Evolutionary conservation across 176 grass and related monocot genomes (phyloP), one percentile per base, ranked within the genome.

Genomic region (Panicum miliaceum): DNA sequence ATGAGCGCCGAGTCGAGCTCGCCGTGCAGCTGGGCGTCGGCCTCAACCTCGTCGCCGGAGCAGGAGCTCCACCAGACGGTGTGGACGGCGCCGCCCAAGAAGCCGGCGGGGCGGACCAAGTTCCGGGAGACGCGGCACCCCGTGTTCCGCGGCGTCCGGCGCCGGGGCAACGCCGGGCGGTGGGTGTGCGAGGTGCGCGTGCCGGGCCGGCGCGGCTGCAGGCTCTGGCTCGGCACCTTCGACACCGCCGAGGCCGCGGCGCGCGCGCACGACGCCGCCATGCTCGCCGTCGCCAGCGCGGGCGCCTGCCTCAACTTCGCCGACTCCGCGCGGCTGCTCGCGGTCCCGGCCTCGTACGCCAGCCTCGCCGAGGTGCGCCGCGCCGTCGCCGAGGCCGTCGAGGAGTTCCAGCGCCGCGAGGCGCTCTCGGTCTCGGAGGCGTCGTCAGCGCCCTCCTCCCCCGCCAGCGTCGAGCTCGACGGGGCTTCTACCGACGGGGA

Each of bases 191-290:
- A 90, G 84, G 79, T 80, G 36, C 89, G 84, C 41, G 89, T 82
- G 14, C 84, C 72, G 0, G 72, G 83, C 16, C 6, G 27, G 11
- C 74, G 73, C 64, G 83, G 72, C 8, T 68, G 26, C 43, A 53
- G 92, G 50, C 94, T 97, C 64, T 97, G 95, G 95, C 88, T 97
- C 20, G 92, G 95, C 8, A 94, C 95, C 1, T 97, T 91, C 82
- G 67, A 78, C 53, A 91, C 84, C 54, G 92, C 90, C 50, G 92
- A 94, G 76, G 32, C 35, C 14, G 92, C 92, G 0, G 89, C 92
- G 3, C 54, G 86, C 19, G 92, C 84, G 0, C 86, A 91, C 78
- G 92, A 91, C 52, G 84, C 88, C 5, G 92, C 92, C 8, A 66
- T 75, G 27, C 85, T 94, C 75, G 79, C 70, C 79, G 19, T 94